Evolutionary conservation across 2,329 filamentous ascomycete genomes (phyloP).

Genomic region (Alternaria arbusti): DNA sequence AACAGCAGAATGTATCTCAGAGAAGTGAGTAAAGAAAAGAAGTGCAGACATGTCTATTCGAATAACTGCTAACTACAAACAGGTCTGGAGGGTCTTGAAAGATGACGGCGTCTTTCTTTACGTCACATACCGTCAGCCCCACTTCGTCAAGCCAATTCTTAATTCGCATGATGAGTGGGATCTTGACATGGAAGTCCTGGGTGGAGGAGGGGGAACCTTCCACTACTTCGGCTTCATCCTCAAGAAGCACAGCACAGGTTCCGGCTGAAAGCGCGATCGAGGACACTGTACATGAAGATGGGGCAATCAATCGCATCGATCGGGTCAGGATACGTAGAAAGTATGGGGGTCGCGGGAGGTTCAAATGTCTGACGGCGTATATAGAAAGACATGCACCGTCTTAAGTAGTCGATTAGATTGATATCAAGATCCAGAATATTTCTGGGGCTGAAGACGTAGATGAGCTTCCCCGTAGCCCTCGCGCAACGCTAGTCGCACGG

Average conservation of each 20-base stretch:
- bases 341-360: too few species aligned
- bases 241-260: background rate
- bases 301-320: too few species aligned
- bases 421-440: background rate
- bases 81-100: constrained; percentile 58
- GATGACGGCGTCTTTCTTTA: constrained; percentile 58
- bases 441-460: background rate
- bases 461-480: background rate
- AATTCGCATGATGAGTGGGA: constrained; percentile 30
- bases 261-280: too few species aligned
- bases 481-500: background rate
- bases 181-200: constrained; percentile 28
- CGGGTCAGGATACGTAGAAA: too few species aligned
- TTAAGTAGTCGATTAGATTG: background rate
- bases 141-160: constrained; percentile 40
- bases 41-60: too few species aligned
- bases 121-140: constrained; percentile 48
- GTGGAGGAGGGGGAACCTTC: constrained; percentile 25
- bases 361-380: too few species aligned
- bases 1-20: too few species aligned
- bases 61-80: background rate
- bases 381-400: background rate
- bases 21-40: too few species aligned
- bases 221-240: constrained; percentile 28
- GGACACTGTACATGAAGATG: too few species aligned